Conservation (phyloP, 495 filamentous ascomycete species). For the Aspergillus bertholletiae region DNA sequence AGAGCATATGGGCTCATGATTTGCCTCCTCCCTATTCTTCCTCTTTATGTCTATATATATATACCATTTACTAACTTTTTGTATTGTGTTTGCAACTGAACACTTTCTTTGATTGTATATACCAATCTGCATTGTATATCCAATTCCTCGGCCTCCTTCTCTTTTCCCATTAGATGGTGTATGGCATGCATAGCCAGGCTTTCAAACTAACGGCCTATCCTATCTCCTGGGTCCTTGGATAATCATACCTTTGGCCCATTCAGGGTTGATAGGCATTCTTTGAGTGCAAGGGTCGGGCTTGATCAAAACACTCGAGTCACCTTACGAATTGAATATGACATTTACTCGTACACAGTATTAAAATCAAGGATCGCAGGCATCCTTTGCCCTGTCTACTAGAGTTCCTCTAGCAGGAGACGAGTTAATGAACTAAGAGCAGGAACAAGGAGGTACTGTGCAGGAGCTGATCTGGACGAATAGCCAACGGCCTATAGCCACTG, state of each 20-base stretch:
- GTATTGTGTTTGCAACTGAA: neutral
- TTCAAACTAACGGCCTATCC: neutral
- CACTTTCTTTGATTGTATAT: constrained; percentile 14
- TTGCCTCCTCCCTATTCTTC: constrained; percentile 2
- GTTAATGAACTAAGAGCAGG: neutral
- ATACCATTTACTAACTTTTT: constrained; percentile 4
- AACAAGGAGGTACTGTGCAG: neutral
- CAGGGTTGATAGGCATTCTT: neutral
- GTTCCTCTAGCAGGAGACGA: neutral
- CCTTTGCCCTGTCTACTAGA: neutral
- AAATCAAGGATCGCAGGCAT: neutral
- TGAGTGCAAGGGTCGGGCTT: no score
- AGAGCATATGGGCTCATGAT: constrained; percentile 8
- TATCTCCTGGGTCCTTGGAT: no score
- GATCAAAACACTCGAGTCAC: no score
- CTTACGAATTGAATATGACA: no score
- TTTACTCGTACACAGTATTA: no score
- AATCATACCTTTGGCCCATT: no score
- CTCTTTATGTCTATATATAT: constrained; percentile 8
- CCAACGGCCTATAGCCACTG: constrained; percentile 11
- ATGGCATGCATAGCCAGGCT: neutral
- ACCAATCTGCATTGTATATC: neutral
- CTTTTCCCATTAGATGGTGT: neutral
- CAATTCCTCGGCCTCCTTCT: neutral
- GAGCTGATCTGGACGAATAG: neutral